A percentile compares a stretch with the other conserved stretches of the same genome.
Evolutionary conservation across 176 grass and related monocot genomes (phyloP).

Genomic region (Typha latifolia): DNA sequence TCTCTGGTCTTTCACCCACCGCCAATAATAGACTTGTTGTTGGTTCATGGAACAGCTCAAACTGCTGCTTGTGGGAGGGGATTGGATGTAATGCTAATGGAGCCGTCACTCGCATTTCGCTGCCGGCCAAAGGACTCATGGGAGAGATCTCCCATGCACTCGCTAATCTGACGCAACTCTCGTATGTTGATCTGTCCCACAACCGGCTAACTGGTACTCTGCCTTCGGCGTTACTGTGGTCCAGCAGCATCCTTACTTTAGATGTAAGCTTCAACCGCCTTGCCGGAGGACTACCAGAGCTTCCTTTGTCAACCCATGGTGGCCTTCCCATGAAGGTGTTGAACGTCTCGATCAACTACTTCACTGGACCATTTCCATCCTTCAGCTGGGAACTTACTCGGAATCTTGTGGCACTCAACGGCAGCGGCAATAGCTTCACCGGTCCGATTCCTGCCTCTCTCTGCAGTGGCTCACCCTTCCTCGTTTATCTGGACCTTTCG

Average conservation of each 20-base stretch:
- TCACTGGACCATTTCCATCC: constrained; percentile 21
- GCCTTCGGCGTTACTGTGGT: constrained; percentile 16
- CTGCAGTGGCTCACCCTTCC: not conserved
- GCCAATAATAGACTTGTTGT: constrained; percentile 1
- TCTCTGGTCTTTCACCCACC: constrained; percentile 12
- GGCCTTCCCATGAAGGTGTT: constrained; percentile 26
- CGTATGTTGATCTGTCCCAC: constrained; percentile 32
- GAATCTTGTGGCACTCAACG: constrained; percentile 21
- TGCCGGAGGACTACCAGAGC: constrained; percentile 1
- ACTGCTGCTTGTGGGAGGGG: constrained; percentile 40
- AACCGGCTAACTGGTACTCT: constrained; percentile 22
- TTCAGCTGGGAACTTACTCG: constrained; percentile 20
- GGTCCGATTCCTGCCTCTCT: constrained; percentile 23
- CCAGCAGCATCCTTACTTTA: constrained; percentile 19
- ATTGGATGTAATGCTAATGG: constrained; percentile 20
- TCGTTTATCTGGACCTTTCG: constrained; percentile 29
- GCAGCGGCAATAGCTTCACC: constrained; percentile 36
- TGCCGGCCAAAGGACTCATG: constrained; percentile 26
- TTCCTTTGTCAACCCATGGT: constrained; percentile 13
- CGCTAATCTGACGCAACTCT: constrained; percentile 26
- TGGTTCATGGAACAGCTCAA: constrained; percentile 17
- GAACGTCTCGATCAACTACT: constrained; percentile 38
- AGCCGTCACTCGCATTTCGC: constrained; percentile 12
- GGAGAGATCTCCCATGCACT: constrained; percentile 35
- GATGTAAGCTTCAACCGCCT: constrained; percentile 48